Evolutionary conservation across 345 rosid genomes (phyloP).

Genomic region (Cardamine chenopodiifolia): DNA sequence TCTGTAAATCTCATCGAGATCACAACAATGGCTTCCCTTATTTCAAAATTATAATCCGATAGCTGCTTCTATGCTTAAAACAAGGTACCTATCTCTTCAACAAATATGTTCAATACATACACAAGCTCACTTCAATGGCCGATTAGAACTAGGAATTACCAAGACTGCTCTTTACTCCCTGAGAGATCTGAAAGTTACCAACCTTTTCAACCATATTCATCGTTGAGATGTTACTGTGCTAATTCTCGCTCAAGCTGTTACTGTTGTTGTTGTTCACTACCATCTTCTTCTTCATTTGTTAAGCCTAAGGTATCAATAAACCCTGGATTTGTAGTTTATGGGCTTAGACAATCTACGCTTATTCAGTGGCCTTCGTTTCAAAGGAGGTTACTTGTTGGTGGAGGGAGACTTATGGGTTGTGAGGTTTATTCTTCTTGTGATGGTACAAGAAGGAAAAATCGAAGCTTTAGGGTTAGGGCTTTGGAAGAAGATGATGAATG

Average conservation of each 20-base stretch:
- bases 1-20: constrained; percentile 25
- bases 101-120: constrained; percentile 54
- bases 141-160: constrained; percentile 51
- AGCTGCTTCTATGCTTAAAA: not conserved
- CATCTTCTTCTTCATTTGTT: constrained; percentile 38
- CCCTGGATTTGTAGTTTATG: constrained; percentile 55
- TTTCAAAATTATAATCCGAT: not conserved
- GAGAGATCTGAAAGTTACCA: constrained; percentile 54
- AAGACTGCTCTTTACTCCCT: constrained; percentile 53
- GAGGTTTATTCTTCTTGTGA: constrained; percentile 52
- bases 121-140: constrained; percentile 53
- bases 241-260: constrained; percentile 47
- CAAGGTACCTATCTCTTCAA: not conserved
- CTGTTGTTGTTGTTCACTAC: constrained; percentile 50
- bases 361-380: constrained; percentile 64
- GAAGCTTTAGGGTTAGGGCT: constrained; percentile 45
- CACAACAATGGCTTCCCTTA: constrained; percentile 20
- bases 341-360: constrained; percentile 71
- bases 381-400: constrained; percentile 60
- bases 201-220: constrained; percentile 13
- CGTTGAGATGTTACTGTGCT: constrained; percentile 40
- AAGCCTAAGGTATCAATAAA: constrained; percentile 43
- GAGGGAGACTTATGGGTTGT: constrained; percentile 45
- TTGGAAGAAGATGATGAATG: constrained; percentile 38
- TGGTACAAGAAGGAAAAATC: constrained; percentile 50